Evolutionary conservation across 2,329 filamentous ascomycete genomes (phyloP), one percentile per base, ranked within the genome.

Genomic region (Rasamsonia emersonii): DNA sequence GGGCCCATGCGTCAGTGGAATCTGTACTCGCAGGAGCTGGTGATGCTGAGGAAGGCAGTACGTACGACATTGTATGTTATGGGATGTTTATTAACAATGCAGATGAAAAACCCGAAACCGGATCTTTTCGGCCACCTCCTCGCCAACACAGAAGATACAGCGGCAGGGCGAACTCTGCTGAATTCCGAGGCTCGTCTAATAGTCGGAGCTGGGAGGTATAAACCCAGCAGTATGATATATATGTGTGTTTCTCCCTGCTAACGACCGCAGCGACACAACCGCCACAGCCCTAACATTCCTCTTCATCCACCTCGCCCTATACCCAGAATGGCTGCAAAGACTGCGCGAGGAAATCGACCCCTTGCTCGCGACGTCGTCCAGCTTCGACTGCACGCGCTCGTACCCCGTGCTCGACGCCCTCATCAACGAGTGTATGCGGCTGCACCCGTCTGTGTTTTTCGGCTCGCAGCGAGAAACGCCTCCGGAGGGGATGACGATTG

Each of bases 341-440:
- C 15, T 38, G 14, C 35, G 35, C n/a, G 32, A 35, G 3, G 35
- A 38, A 18, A 24, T 30, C 9, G 32, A 28, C 9, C 31, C 27
- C 4, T 9, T 35, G 5, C 24, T 35, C 14, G n/a, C 24, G n/a
- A 5, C 18, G 2, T 26, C 16, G 3, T 14, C 11, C 32, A 23
- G n/a, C 13, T 33, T 33, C 3, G 7, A 49, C 9, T 39, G 44
- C 24, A 49, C 64, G 8, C 49, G 58, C 7, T 10, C 18, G 5
- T 14, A 14, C 3, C 15, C 33, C 3, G 27, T 26, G 3, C 33
- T 35, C 4, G 16, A 30, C 27, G 62, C 55, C 3, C 45, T 49
- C 20, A 58, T 68, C 27, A 52, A 67, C 27, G 65, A 68, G 38
- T 30, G 56, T 0, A 44, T 65, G 19, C 49, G 63, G 0, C 40